Conservation (phyloP, 23 red algal species). For the Cyanidioschyzon merolae region DNA sequence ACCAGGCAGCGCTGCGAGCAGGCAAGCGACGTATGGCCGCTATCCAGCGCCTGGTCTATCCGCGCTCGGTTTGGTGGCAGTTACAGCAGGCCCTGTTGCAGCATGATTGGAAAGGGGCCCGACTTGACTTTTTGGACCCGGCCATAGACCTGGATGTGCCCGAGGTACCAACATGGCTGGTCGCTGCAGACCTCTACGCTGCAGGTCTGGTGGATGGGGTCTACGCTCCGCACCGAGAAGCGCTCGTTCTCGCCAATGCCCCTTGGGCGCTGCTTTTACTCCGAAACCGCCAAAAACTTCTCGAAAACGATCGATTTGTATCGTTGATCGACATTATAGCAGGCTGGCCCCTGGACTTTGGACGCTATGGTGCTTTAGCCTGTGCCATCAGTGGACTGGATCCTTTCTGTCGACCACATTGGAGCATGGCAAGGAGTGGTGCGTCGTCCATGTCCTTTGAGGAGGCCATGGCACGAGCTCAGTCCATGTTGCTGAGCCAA, state of each 20-base stretch:
- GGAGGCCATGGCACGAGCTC: neutral
- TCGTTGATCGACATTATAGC: neutral
- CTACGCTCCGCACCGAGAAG: constrained; percentile 2
- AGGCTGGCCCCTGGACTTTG: neutral
- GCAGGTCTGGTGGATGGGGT: neutral
- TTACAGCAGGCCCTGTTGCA: neutral
- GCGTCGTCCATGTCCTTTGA: neutral
- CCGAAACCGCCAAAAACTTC: neutral
- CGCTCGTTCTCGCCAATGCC: neutral
- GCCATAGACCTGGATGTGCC: too few species aligned
- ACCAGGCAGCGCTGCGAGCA: neutral
- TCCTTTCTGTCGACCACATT: neutral
- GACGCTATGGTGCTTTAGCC: neutral
- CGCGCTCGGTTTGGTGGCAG: neutral
- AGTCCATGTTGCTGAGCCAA: too few species aligned
- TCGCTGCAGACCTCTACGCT: neutral
- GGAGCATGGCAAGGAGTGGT: neutral
- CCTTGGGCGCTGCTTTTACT: neutral
- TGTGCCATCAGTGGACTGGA: neutral
- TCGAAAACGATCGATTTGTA: neutral
- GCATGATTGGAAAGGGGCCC: neutral
- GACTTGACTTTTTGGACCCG: neutral
- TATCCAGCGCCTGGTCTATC: neutral
- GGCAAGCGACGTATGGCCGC: constrained; percentile 2
- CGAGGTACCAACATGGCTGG: neutral